Evolutionary conservation across 1,139 yeast genomes (phyloP).

Genomic region (Komagataea norvegica): DNA sequence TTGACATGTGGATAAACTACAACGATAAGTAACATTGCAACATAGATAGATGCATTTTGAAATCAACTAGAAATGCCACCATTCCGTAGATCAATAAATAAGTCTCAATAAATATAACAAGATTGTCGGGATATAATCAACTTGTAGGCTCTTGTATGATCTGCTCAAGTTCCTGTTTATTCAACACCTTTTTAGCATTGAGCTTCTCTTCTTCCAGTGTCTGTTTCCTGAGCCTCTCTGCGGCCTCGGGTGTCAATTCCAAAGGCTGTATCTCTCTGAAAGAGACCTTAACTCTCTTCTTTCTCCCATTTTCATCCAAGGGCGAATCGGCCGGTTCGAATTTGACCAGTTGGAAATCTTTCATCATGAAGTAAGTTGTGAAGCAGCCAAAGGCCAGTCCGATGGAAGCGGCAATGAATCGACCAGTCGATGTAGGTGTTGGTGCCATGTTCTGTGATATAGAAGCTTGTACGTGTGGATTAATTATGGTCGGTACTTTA

Average conservation of each 20-base stretch:
- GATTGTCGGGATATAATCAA: conserved; percentile 5
- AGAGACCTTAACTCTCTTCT: conserved; percentile 27
- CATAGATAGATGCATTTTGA: too few species aligned
- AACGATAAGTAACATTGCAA: too few species aligned
- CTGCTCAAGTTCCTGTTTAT: conserved; percentile 19
- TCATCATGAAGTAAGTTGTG: conserved; percentile 28
- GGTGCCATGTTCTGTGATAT: conserved; percentile 6
- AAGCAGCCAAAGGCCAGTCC: conserved; percentile 30
- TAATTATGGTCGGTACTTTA: too few species aligned
- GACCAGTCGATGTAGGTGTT: conserved; percentile 24
- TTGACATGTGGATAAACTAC: too few species aligned
- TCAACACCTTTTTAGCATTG: conserved; percentile 10
- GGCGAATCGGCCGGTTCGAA: conserved; percentile 22
- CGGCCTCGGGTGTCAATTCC: conserved; percentile 32
- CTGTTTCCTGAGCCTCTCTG: conserved; percentile 10
- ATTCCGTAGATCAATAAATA: too few species aligned
- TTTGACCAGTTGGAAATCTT: conserved; percentile 32
- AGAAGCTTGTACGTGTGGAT: too few species aligned
- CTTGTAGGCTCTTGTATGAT: conserved; percentile 24
- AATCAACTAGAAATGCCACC: too few species aligned
- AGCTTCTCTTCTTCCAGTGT: neutral
- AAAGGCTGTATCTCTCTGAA: conserved; percentile 34
- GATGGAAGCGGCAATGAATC: conserved; percentile 29
- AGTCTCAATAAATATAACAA: too few species aligned
- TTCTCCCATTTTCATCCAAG: conserved; percentile 25